Evolutionary conservation across 2,329 filamentous ascomycete genomes (phyloP).

Genomic region (Colletotrichum endophyticum): DNA sequence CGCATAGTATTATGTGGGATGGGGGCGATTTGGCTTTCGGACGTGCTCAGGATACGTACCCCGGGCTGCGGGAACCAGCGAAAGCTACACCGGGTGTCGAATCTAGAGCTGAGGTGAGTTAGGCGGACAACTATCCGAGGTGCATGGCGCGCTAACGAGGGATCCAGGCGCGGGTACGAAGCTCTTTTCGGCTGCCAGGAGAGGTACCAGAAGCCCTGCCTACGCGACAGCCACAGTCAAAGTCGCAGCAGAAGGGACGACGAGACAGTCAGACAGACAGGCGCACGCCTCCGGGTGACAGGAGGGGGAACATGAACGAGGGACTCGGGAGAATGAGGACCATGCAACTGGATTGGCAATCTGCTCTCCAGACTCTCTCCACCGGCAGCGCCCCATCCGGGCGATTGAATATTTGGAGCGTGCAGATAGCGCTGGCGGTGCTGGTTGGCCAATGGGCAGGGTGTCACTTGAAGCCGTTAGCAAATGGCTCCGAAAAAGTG

Average conservation of each 20-base stretch:
- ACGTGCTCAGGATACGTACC: constrained; percentile 11
- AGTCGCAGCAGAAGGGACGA: not conserved
- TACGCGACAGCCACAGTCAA: not conserved
- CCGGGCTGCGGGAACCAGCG: not conserved
- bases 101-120: not conserved
- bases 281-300: not conserved
- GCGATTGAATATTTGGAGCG: constrained; percentile 7
- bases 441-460: constrained; percentile 16
- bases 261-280: not conserved
- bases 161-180: not conserved
- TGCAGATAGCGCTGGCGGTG: constrained; percentile 11
- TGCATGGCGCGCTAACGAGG: not conserved
- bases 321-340: not conserved
- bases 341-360: not conserved
- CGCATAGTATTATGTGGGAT: not conserved
- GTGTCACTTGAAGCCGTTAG: constrained; percentile 19
- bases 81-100: not conserved
- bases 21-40: constrained; percentile 13
- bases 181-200: not conserved
- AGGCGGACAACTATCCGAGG: constrained; percentile 11
- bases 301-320: not conserved
- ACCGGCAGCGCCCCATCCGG: not conserved
- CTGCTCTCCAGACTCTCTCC: constrained; percentile 7
- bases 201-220: not conserved
- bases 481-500: constrained; percentile 18